Percentiles rank a stretch among this genome's conserved stretches.
phyloP scores from a whole-genome alignment of 2,329 filamentous ascomycete species.

The Penicillium freii region DNA sequence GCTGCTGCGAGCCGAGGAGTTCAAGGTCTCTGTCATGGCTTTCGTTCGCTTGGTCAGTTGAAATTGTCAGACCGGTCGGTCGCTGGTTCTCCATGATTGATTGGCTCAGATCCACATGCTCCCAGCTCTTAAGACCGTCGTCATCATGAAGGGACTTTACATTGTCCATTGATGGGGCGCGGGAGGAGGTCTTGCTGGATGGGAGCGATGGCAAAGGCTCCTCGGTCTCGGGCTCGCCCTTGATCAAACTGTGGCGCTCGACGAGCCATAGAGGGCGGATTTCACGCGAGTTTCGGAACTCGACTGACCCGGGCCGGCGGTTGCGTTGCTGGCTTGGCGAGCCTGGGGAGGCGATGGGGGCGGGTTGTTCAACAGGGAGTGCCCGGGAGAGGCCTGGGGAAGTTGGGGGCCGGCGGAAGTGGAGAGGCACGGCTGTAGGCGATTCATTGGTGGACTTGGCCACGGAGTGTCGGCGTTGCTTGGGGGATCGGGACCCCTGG shows the following conservation, averaged over 20 bases:
- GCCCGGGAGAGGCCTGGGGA: conserved; percentile 47
- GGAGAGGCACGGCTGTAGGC: conserved; percentile 56
- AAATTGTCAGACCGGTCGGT: conserved; percentile 28
- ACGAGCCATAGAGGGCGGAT: conserved; percentile 81
- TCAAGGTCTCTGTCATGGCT: conserved; percentile 41
- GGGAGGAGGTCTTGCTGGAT: conserved; percentile 51
- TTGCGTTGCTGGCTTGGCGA: conserved; percentile 48
- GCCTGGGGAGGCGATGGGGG: conserved; percentile 30
- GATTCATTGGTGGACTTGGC: conserved; percentile 37
- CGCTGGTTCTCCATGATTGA: conserved; percentile 26
- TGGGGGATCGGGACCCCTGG: conserved; percentile 9
- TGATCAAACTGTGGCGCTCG: conserved; percentile 56
- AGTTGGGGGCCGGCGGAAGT: conserved; percentile 53
- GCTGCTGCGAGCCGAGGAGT: conserved; percentile 61
- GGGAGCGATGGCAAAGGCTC: conserved; percentile 52
- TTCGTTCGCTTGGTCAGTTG: conserved; percentile 36
- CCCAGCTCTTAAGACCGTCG: conserved; percentile 30
- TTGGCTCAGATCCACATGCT: conserved; percentile 29
- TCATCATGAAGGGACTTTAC: conserved; percentile 31
- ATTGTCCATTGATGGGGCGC: conserved; percentile 48
- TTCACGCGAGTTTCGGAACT: conserved; percentile 59
- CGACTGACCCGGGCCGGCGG: conserved; percentile 49
- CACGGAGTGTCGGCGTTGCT: conserved; percentile 31
- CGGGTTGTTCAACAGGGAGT: conserved; percentile 41
- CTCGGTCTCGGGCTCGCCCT: conserved; percentile 41